A percentile compares a stretch with the other conserved stretches of the same genome.
These are phyloP conservation scores for Dactylis glomerata DNA, from an alignment of 176 grass and related monocot species.

Conservation along the genomic window DNA sequence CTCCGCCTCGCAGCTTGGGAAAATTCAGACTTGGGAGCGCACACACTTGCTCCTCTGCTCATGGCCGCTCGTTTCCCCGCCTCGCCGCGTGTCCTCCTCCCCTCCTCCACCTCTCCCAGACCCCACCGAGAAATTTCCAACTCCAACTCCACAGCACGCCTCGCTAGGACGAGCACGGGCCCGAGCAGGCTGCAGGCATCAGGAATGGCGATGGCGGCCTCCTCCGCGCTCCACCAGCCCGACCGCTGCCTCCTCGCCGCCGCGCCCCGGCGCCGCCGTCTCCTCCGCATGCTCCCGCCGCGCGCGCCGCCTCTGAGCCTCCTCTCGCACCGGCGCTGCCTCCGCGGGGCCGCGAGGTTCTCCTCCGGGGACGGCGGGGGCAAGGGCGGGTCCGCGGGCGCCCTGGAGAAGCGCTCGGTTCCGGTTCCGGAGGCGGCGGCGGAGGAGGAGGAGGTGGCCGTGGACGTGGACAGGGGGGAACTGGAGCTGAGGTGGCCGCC, in stretches of 20 bases:
- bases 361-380: constrained; percentile 29
- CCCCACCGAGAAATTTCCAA: not conserved
- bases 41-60: constrained; percentile 9
- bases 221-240: constrained; percentile 36
- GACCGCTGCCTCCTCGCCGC: constrained; percentile 9
- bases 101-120: not conserved
- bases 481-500: constrained; percentile 61
- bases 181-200: not conserved
- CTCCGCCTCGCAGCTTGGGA: not conserved
- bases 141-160: not conserved
- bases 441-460: not conserved
- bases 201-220: constrained; percentile 32
- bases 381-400: constrained; percentile 26
- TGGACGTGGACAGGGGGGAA: not conserved
- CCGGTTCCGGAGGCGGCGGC: not conserved
- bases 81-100: constrained; percentile 6
- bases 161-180: not conserved
- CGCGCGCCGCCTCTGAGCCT: not conserved
- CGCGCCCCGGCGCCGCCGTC: not conserved
- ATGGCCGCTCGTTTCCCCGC: constrained; percentile 29
- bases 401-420: constrained; percentile 35
- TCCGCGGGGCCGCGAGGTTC: constrained; percentile 27
- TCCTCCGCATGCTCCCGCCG: constrained; percentile 44
- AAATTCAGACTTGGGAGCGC: not conserved
- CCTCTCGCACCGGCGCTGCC: not conserved